Base-by-base conservation (phyloP, 1,139 yeast genomes). In the Candida buenavistaensis region DNA sequence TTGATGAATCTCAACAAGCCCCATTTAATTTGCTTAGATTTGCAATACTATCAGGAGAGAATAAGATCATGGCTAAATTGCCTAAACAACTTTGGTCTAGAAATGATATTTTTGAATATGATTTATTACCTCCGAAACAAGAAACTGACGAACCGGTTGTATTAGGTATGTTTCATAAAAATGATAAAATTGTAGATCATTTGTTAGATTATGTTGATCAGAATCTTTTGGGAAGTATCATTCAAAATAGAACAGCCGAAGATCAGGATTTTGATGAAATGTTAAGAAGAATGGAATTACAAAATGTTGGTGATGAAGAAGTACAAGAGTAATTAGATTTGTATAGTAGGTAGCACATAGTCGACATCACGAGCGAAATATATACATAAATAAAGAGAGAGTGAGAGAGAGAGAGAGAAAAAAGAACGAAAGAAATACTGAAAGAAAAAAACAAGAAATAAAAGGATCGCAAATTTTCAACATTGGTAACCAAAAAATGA, bases 11-110 rank as follows among this genome's bases (percentile, higher is more conserved):
- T 3, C 12, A 37, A 32, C 61, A 59, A 9, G 63, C 82, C 2
- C 89, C 90, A 1, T 54, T 59, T 8, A 83, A 82, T 48, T 62
- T 84, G 39, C 48, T 83, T 5, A 64, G 94, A 41, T 82, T 82
- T 55, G 82, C 80, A 2, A 71, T 83, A 22, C 57, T 84, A 28
- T 80, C 89, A 0, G 86, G 84, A 11, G 92, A 83, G 52, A 78
- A 77, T 20, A 72, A 77, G 32, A 70, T 81, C 0, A 78, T 83
- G 84, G 87, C 86, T 1, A 73, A 75, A 45, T 64, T 83, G 12
- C 94, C 94, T 0, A 53, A 68, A 27, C 50, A 59, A 2, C 65
- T 82, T n/a, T 84, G 88, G 84, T 68, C 72, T 2, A 54, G 75
- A 28, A 68, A 79, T 40, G 84, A 81, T 38, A 67, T 79, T 11